Evolutionary conservation across 179 eudicot species (phyloP).

Genomic region (Drosera spatulata): DNA sequence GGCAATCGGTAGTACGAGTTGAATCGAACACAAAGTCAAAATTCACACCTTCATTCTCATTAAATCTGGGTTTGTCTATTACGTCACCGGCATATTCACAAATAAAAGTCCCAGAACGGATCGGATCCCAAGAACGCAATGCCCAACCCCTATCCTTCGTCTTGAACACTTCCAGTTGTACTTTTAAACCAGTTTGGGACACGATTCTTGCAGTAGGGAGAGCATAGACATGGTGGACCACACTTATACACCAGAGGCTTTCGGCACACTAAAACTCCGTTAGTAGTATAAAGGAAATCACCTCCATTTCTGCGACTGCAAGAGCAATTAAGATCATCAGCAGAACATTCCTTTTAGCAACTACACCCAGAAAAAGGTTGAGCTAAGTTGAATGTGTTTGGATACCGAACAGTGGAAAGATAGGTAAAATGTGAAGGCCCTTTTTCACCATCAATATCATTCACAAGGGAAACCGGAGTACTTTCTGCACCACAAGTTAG

Average conservation of each 20-base stretch:
- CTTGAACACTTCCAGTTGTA: slow-evolving; percentile 44
- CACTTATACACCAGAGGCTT: slow-evolving; percentile 41
- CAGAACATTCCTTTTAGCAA: slow-evolving; percentile 38
- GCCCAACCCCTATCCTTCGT: slow-evolving; percentile 64
- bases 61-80: slow-evolving; percentile 16
- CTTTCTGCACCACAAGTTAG: slow-evolving; percentile 47
- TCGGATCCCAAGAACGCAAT: slow-evolving; percentile 57
- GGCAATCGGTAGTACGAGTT: slow-evolving; percentile 21
- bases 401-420: slow-evolving; percentile 24
- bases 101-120: slow-evolving; percentile 47
- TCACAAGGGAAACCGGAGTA: slow-evolving; percentile 41
- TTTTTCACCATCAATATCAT: slow-evolving; percentile 49
- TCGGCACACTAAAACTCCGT: slow-evolving; percentile 27
- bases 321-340: slow-evolving; percentile 40
- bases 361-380: slow-evolving; percentile 26
- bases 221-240: slow-evolving; percentile 42
- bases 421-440: slow-evolving; percentile 56
- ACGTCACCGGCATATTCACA: slow-evolving; percentile 64
- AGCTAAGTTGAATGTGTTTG: slow-evolving; percentile 20
- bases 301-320: slow-evolving; percentile 43
- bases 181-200: slow-evolving; percentile 36
- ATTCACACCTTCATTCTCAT: slow-evolving; percentile 21
- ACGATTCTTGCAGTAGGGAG: slow-evolving; percentile 40
- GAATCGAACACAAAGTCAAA: slow-evolving; percentile 35
- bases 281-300: slow-evolving; percentile 22